phyloP scores from a whole-genome alignment of 176 grass and related monocot genomes.

The Musa acuminata region DNA sequence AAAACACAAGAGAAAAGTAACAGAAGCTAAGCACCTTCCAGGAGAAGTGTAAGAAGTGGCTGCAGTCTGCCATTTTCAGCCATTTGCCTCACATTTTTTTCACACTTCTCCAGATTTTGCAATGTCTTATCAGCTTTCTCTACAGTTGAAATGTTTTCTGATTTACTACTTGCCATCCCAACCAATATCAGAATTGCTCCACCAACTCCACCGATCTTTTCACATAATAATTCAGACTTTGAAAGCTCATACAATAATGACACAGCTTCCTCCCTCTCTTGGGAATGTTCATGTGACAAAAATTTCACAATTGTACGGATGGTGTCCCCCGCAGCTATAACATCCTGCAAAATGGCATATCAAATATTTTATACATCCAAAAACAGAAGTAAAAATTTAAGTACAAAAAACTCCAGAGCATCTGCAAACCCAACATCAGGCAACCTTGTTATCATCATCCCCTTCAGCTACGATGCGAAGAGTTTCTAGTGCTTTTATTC shows the following conservation, averaged over 20 bases:
- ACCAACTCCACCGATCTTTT: slow-evolving; percentile 70
- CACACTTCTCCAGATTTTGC: slow-evolving; percentile 74
- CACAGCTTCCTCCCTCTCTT: slow-evolving; percentile 72
- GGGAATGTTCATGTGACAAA: slow-evolving; percentile 52
- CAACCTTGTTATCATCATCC: slow-evolving; percentile 81
- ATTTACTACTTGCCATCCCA: slow-evolving; percentile 77
- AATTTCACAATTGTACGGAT: slow-evolving; percentile 93
- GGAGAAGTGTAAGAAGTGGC: slow-evolving; percentile 82
- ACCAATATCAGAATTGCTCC: slow-evolving; percentile 93
- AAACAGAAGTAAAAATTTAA: slow-evolving; percentile 6
- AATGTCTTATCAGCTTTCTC: slow-evolving; percentile 72
- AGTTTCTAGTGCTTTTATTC: slow-evolving; percentile 53
- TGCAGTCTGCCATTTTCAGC: slow-evolving; percentile 87
- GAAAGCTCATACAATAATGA: slow-evolving; percentile 84
- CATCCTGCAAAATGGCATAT: slow-evolving; percentile 37
- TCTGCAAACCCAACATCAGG: neutral
- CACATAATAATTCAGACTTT: slow-evolving; percentile 57
- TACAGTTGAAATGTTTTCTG: slow-evolving; percentile 51
- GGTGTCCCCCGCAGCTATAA: slow-evolving; percentile 71
- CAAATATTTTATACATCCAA: slow-evolving; percentile 5
- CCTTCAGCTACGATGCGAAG: slow-evolving; percentile 63
- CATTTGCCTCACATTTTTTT: slow-evolving; percentile 98
- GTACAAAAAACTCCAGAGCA: neutral
- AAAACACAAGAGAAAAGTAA: neutral
- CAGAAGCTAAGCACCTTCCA: slow-evolving; percentile 48